Evolutionary conservation across 1,139 yeast genomes (phyloP), one percentile per base, ranked within the genome.

Genomic region (Taiozyma sp.): DNA sequence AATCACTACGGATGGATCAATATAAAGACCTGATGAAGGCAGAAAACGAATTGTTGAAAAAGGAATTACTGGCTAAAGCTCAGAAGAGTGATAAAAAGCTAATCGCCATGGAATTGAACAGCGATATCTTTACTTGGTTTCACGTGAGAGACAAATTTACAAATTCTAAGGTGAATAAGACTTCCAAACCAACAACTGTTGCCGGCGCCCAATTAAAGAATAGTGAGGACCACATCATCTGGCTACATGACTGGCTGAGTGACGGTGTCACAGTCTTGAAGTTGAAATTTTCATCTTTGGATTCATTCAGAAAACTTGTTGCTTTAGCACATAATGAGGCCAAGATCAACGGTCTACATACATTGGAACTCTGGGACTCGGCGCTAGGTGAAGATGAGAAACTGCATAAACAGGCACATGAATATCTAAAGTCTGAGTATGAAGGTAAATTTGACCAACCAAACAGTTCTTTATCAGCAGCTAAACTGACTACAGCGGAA

Each of bases 181-280:
- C 49, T 26, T 45, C 47, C 29, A 16, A 42, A 13, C 40, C 42
- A 4, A 26, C 49, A 3, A 53, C 51, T 3, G 48, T 50, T 22
- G 57, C 55, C 32, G 64, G 62, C 32, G 62, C 53, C 1, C 39
- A 42, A 4, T 39, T 58, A 16, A 43, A 47, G 14, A 13, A 46
- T 0, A 19, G 56, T 0, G 34, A 44, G 6, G 60, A 59, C 30
- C 74, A 73, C 61, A 63, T 76, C 22, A 62, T 76, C 32, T 77
- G 81, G 81, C 69, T 70, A 41, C 80, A 75, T 52, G 74, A 73
- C 47, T 75, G 75, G 70, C 70, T 68, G 51, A 68, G 60, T 22
- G 60, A 67, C 41, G 62, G 66, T 29, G 59, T 76, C 47, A 61
- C 69, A 13, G 56, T 74, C 14, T 43, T 73, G 9, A 66, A 60